Percentiles rank a stretch among this genome's conserved stretches.
These are phyloP conservation scores for Chaetoceros tenuissimus DNA, from an alignment of 108 stramenopile species.

Conservation along the genomic window DNA sequence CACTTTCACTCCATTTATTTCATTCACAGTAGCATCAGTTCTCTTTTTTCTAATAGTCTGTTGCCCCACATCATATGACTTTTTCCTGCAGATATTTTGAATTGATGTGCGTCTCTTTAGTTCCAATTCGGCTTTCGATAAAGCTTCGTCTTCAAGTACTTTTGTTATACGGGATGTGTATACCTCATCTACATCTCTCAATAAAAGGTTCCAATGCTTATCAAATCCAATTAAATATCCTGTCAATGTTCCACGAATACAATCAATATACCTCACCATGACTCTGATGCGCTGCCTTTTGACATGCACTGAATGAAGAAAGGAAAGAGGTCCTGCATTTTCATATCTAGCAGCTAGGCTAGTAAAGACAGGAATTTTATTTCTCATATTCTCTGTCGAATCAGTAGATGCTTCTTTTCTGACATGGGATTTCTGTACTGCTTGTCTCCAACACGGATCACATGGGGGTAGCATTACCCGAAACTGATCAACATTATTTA, in stretches of 20 bases:
- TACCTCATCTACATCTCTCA: slow-evolving; percentile 68
- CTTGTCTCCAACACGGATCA: slow-evolving; percentile 38
- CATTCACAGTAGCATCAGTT: neutral
- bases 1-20: slow-evolving; percentile 8
- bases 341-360: slow-evolving; percentile 31
- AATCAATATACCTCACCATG: slow-evolving; percentile 63
- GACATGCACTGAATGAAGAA: slow-evolving; percentile 37
- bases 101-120: slow-evolving; percentile 12
- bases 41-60: neutral
- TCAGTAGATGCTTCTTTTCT: slow-evolving; percentile 1
- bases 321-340: slow-evolving; percentile 47
- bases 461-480: slow-evolving; percentile 25
- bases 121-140: slow-evolving; percentile 32
- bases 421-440: slow-evolving; percentile 5
- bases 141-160: slow-evolving; percentile 10
- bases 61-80: neutral
- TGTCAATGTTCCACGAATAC: slow-evolving; percentile 68
- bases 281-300: slow-evolving; percentile 47
- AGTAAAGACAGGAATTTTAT: slow-evolving; percentile 23
- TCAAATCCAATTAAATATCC: slow-evolving; percentile 70
- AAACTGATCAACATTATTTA: slow-evolving; percentile 47
- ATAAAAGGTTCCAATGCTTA: slow-evolving; percentile 74
- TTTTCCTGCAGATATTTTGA: neutral
- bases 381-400: slow-evolving; percentile 5
- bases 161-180: slow-evolving; percentile 38